phyloP scores from a whole-genome alignment of 192 early-diverging fungal species.

The Glomus cerebriforme region DNA sequence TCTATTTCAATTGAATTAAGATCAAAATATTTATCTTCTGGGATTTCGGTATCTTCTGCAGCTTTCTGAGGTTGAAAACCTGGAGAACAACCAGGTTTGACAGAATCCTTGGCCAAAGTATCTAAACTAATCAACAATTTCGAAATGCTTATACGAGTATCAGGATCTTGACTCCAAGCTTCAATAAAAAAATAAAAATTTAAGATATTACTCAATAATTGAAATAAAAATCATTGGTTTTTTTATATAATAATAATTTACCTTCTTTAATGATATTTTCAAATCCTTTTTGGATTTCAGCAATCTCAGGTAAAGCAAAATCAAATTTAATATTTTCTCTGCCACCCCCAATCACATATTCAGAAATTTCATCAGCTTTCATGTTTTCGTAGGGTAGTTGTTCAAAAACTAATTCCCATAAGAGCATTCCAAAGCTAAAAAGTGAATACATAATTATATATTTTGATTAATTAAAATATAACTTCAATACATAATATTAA shows the following conservation, averaged over 20 bases:
- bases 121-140: constrained; percentile 10
- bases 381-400: not conserved
- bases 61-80: not conserved
- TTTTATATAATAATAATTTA: not conserved
- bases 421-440: constrained; percentile 8
- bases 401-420: constrained; percentile 17
- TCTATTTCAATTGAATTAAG: not conserved
- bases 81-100: not conserved
- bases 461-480: not conserved
- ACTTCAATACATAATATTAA: not conserved
- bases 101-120: not conserved
- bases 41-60: not conserved
- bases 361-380: not conserved
- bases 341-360: not conserved
- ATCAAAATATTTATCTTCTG: not conserved
- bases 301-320: not conserved
- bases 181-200: not conserved
- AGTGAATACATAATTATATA: not conserved
- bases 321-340: not conserved
- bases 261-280: not conserved
- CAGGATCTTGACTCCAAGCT: constrained; percentile 5
- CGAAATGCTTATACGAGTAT: constrained; percentile 2
- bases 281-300: constrained; percentile 6
- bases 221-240: not conserved
- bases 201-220: not conserved